Evolutionary conservation across 179 eudicot species (phyloP), one percentile per base, ranked within the genome.

Genomic region (Patellifolia procumbens): DNA sequence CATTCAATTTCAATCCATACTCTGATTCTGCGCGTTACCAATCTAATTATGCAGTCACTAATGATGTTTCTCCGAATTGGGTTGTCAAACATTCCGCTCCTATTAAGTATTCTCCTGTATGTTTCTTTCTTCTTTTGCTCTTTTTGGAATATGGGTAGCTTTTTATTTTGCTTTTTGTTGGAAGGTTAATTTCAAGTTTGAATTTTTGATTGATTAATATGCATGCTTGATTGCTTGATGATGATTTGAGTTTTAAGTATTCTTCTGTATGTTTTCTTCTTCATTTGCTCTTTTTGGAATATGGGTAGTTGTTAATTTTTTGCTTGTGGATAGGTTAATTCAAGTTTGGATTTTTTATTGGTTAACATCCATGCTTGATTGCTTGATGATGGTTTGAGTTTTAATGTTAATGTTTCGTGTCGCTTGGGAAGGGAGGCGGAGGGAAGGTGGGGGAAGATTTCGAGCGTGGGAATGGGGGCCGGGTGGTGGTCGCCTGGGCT

Each of bases 81-180:
- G 83, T 75, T 29, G 76, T 80, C 43, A 70, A 70, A 31, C 56
- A 69, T 75, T 56, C 79, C 2, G 56, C 71, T 42, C 79, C 83
- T 51, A 32, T 80, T 35, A 32, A 51, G 13, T 79, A 79, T 79
- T 68, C 79, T 19, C 43, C 78, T 51, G 83, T 79, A 83, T 46
- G 77, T 76, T 35, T 26, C 42, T 24, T 52, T 6, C 20, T 65
- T 22, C 9, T 12, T 65, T 24, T 37, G 1, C 45, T n/a, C 10
- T 13, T 39, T 65, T 2, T 26, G 5, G 28, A 0, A n/a, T n/a
- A n/a, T n/a, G n/a, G n/a, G n/a, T n/a, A n/a, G n/a, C n/a, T n/a
- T n/a, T n/a, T n/a, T n/a, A n/a, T n/a, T n/a, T 26, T 22, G 24
- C 10, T 16, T 51, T n/a, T 16, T 51, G 55, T 16, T 51, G 55